Evolutionary conservation across 2,329 filamentous ascomycete species (phyloP).

Genomic region (Sporothrix pseudoabietina): DNA sequence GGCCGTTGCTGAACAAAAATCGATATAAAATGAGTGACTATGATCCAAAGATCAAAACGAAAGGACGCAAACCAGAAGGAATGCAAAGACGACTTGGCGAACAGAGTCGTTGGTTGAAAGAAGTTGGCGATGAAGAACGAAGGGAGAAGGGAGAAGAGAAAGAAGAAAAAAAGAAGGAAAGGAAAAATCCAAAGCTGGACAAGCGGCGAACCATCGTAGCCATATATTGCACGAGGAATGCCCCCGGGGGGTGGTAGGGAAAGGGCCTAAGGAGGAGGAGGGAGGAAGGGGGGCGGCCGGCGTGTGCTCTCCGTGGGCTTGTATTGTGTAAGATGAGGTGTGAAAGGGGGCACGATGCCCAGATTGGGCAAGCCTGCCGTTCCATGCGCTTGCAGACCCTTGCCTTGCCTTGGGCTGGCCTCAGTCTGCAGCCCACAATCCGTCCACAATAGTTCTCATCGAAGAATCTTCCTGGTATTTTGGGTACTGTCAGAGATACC

Average conservation of each 20-base stretch:
- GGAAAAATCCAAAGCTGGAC: slow-evolving; percentile 6
- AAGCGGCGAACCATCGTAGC: slow-evolving; percentile 6
- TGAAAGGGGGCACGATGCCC: slow-evolving; percentile 21
- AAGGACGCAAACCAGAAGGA: slow-evolving; percentile 36
- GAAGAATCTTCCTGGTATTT: slow-evolving; percentile 1
- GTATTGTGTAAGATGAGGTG: slow-evolving; percentile 21
- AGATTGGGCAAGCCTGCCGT: slow-evolving; percentile 21
- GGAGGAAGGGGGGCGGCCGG: background rate
- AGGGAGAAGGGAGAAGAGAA: background rate
- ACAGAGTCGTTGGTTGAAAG: slow-evolving; percentile 21
- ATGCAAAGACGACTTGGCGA: slow-evolving; percentile 31
- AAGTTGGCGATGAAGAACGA: slow-evolving; percentile 19
- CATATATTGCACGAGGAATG: slow-evolving; percentile 23
- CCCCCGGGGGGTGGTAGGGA: background rate
- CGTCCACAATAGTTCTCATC: background rate
- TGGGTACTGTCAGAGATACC: background rate
- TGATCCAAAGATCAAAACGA: slow-evolving; percentile 34
- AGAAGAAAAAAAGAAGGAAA: slow-evolving; percentile 16
- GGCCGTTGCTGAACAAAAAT: slow-evolving; percentile 10
- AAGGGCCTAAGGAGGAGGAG: background rate
- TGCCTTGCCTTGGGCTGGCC: slow-evolving; percentile 18
- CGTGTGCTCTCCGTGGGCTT: slow-evolving; percentile 8
- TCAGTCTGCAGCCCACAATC: slow-evolving; percentile 1
- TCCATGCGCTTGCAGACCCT: slow-evolving; percentile 14
- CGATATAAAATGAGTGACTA: slow-evolving; percentile 23